phyloP scores from a whole-genome alignment of 192 early-diverging fungal genomes.

The Lunasporangiospora selenospora region DNA sequence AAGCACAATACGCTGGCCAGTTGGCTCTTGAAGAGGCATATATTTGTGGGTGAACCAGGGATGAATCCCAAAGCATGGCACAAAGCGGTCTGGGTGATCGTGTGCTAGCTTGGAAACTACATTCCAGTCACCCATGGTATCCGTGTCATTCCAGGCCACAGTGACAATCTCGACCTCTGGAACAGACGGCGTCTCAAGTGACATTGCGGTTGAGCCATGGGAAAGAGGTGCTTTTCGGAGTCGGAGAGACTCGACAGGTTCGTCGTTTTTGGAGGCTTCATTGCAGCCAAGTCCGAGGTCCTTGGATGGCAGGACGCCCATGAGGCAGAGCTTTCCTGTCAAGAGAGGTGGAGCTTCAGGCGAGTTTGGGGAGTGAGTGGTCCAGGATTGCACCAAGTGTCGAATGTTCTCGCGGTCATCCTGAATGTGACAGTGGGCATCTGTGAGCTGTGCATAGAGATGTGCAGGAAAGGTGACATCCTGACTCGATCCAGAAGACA shows the following conservation, averaged over 20 bases:
- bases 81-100: constrained; percentile 35
- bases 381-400: constrained; percentile 29
- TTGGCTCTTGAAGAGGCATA: constrained; percentile 6
- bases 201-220: too few species aligned
- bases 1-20: constrained; percentile 9
- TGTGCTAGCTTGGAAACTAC: constrained; percentile 40
- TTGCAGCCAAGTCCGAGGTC: constrained; percentile 10
- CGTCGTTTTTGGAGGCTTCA: not conserved
- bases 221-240: too few species aligned
- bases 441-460: constrained; percentile 20
- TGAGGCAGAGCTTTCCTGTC: constrained; percentile 40
- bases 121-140: constrained; percentile 49
- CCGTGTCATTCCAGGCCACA: constrained; percentile 37
- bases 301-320: constrained; percentile 50
- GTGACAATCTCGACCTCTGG: too few species aligned
- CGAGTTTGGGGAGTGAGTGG: not conserved
- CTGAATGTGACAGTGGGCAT: constrained; percentile 53
- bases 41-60: constrained; percentile 48
- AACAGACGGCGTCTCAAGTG: too few species aligned
- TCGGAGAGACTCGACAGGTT: too few species aligned
- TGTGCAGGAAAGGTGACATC: too few species aligned
- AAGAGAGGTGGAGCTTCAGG: constrained; percentile 1
- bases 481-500: too few species aligned
- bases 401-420: constrained; percentile 44
- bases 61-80: constrained; percentile 52